Conservation (phyloP, 768 basidiomycete species). For the Coprinopsis cinerea region DNA sequence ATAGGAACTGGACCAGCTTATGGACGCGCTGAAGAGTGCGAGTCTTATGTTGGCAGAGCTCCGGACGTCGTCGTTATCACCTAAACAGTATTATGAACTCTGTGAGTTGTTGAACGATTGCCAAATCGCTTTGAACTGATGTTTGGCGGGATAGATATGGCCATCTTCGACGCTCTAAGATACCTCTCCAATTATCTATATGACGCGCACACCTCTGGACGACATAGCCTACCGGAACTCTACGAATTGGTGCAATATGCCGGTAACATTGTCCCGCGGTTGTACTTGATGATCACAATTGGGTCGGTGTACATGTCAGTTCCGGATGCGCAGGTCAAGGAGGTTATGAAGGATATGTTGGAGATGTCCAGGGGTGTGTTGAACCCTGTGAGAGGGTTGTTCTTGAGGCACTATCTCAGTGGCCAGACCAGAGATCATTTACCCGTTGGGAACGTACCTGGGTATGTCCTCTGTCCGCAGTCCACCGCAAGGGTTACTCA, state of each 20-base stretch:
- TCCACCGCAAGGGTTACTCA: constrained; percentile 6
- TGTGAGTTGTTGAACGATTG: no score
- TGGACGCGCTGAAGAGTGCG: constrained; percentile 97
- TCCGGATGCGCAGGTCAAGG: constrained; percentile 93
- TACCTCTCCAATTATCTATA: constrained; percentile 95
- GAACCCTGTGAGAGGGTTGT: constrained; percentile 94
- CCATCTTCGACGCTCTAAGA: constrained; percentile 94
- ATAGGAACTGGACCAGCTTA: constrained; percentile 92
- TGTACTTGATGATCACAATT: constrained; percentile 99
- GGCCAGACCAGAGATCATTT: constrained; percentile 95
- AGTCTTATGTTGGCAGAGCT: constrained; percentile 97
- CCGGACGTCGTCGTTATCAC: constrained; percentile 85
- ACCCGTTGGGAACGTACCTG: constrained; percentile 78
- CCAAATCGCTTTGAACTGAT: no score
- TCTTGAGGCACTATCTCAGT: constrained; percentile 92
- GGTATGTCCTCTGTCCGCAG: constrained; percentile 43
- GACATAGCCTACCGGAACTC: constrained; percentile 95
- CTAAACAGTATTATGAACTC: constrained; percentile 98
- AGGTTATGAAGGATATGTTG: constrained; percentile 99
- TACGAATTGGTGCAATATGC: constrained; percentile 99
- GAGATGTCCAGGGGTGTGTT: constrained; percentile 98
- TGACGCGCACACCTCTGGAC: constrained; percentile 86
- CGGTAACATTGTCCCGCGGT: constrained; percentile 89
- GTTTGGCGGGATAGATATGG: constrained; percentile 95
- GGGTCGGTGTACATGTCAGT: constrained; percentile 99